Conservation (phyloP, 495 filamentous ascomycete species). For the Penicillium goetzii region DNA sequence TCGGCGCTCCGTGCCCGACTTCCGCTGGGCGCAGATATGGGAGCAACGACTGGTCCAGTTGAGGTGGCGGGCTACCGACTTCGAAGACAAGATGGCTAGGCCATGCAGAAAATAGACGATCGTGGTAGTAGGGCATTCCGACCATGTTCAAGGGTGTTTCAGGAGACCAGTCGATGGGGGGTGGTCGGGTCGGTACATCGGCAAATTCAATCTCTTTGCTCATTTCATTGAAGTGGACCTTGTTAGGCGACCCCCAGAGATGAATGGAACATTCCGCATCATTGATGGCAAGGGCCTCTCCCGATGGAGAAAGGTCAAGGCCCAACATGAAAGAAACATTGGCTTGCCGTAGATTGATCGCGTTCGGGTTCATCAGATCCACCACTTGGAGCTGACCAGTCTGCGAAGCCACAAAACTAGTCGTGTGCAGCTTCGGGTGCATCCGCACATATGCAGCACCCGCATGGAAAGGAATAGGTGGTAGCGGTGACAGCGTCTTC, state of each 20-base stretch:
- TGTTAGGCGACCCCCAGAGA: slow-evolving; percentile 89
- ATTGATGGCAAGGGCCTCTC: slow-evolving; percentile 81
- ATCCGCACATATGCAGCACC: slow-evolving; percentile 91
- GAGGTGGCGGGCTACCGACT: slow-evolving; percentile 77
- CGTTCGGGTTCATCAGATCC: slow-evolving; percentile 92
- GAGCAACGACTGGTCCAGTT: slow-evolving; percentile 74
- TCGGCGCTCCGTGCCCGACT: slow-evolving; percentile 73
- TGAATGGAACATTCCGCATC: slow-evolving; percentile 79
- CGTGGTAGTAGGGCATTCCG: slow-evolving; percentile 93
- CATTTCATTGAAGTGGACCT: slow-evolving; percentile 87
- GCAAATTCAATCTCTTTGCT: slow-evolving; percentile 77
- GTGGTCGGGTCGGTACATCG: slow-evolving; percentile 57
- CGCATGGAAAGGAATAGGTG: slow-evolving; percentile 88
- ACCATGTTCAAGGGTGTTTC: slow-evolving; percentile 83
- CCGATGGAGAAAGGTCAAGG: slow-evolving; percentile 87
- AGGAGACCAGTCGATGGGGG: slow-evolving; percentile 64
- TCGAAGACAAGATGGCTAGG: slow-evolving; percentile 81
- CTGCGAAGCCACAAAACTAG: slow-evolving; percentile 86
- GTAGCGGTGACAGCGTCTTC: slow-evolving; percentile 79
- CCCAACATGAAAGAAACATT: slow-evolving; percentile 73
- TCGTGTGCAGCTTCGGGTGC: slow-evolving; percentile 93
- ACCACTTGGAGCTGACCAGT: slow-evolving; percentile 91
- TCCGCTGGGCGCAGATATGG: slow-evolving; percentile 68
- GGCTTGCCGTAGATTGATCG: slow-evolving; percentile 85
- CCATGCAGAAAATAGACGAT: slow-evolving; percentile 86